Evolutionary conservation across 495 filamentous ascomycete species (phyloP), one percentile per base, ranked within the genome.

Genomic region (Neurospora sp.): DNA sequence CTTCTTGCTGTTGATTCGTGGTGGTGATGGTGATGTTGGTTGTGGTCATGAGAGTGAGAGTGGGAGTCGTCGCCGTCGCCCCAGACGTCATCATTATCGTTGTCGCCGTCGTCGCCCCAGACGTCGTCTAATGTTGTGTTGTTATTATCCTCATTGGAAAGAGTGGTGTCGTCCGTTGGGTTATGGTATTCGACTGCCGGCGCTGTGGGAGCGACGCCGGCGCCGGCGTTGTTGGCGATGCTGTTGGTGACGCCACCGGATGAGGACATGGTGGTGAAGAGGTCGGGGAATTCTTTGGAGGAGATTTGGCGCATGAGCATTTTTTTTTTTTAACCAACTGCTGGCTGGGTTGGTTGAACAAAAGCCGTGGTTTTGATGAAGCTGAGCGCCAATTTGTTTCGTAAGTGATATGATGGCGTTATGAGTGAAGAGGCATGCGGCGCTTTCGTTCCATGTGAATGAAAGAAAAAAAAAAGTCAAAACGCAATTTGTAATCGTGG

Each of bases 91-190:
- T 70, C 5, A 53, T 74, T 9, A 37, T 70, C 3, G 38, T 70
- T 7, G n/a, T 4, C 10, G 45, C 38, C 45, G 22, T 71, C 71
- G 40, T 71, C 48, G 68, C 45, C 79, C 79, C 79, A 81, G 72
- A 81, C 75, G 70, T 79, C 79, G 71, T 79, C 78, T 2, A 77
- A 18, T 41, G 40, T 38, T 61, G 76, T 59, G 72, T 70, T 71
- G 10, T 35, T 40, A 53, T 41, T 18, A 16, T 35, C 41, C 35
- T 40, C 65, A 61, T 41, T 71, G 27, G 72, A 59, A 59, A 27
- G 44, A 9, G 70, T 16, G 40, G 68, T 4, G 14, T 48, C 31
- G 4, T 70, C 42, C 1, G 68, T 22, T n/a, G 41, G 69, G 37
- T 69, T 20, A 40, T 73, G 45, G 68, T 72, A 72, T 27, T 65